phyloP scores from a whole-genome alignment of 805 yeast genomes.

The Ogataea sp. region DNA sequence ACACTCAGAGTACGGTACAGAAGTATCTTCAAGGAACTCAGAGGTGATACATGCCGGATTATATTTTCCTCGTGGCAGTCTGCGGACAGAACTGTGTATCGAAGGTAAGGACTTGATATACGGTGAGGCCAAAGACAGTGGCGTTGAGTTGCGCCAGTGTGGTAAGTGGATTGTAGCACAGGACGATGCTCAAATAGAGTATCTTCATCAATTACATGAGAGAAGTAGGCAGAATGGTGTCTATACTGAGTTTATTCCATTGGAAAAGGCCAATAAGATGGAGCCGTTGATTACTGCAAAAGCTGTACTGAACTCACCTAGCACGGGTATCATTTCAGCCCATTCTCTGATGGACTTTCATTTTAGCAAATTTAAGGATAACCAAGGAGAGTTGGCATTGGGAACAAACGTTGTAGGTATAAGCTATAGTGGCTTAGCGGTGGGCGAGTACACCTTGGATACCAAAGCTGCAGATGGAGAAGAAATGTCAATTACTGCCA shows the following conservation, averaged over 20 bases:
- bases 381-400: conserved; percentile 57
- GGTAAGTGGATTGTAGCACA: conserved; percentile 91
- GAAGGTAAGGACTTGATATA: conserved; percentile 69
- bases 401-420: conserved; percentile 49
- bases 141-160: conserved; percentile 52
- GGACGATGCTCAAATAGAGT: conserved; percentile 50
- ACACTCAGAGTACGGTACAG: conserved; percentile 58
- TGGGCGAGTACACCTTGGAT: conserved; percentile 20
- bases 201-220: conserved; percentile 43
- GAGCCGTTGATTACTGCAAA: conserved; percentile 67
- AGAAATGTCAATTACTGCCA: conserved; percentile 36
- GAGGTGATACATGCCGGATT: conserved; percentile 92
- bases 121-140: conserved; percentile 32
- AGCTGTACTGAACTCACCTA: conserved; percentile 64
- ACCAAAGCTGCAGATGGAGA: conserved; percentile 25
- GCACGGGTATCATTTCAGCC: conserved; percentile 80
- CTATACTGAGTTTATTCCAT: conserved; percentile 49
- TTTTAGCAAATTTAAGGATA: conserved; percentile 43
- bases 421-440: conserved; percentile 17
- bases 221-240: conserved; percentile 46
- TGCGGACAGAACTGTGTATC: conserved; percentile 65
- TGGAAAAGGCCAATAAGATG: conserved; percentile 31
- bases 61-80: conserved; percentile 63
- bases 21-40: conserved; percentile 83
- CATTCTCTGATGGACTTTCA: conserved; percentile 64